Evolutionary conservation across 768 basidiomycete species (phyloP), one percentile per base, ranked within the genome.

Genomic region (Suillus placidus): DNA sequence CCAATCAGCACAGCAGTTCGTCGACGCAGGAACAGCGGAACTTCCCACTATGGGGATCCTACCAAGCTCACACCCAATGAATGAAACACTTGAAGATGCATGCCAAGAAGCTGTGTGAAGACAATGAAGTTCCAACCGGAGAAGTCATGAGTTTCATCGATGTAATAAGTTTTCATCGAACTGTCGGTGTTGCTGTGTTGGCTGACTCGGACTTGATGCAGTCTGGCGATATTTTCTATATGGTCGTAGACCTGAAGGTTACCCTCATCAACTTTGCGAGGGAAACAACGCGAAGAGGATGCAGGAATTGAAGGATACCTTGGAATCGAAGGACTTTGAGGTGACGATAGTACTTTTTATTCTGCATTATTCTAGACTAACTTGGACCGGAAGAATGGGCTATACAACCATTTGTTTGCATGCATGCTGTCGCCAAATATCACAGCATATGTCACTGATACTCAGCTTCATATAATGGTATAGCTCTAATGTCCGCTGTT

Each of bases 361-460:
- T 43, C 43, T 43, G 43, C 5, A 6, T 43, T 20, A 45, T 20
- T 45, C 18, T 20, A 45, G 7, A 20, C 43, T 45, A 45, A 45
- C 18, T 45, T 45, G 43, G 43, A 45, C 43, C 7, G 3, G 20
- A 20, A 45, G 43, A 45, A 45, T 45, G 43, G 43, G 20, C 43
- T 45, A 20, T 45, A 45, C 3, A 38, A 30, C 40, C 30, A 20
- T 32, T n/a, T 62, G 18, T 49, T 45, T 52, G 61, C 51, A 13
- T 62, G 62, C 23, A 30, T 63, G 38, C 49, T 63, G 38, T 63
- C 47, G 26, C 62, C 62, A 30, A 63, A 54, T 14, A 63, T 63
- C 43, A 63, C 62, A 23, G 62, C 62, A 34, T 63, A 63, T 23
- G 62, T 63, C 6, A 58, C 42, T 20, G 64, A 64, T 5, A 64